Conservation (phyloP, 768 basidiomycete species). For the Hygrocybe punicea region DNA sequence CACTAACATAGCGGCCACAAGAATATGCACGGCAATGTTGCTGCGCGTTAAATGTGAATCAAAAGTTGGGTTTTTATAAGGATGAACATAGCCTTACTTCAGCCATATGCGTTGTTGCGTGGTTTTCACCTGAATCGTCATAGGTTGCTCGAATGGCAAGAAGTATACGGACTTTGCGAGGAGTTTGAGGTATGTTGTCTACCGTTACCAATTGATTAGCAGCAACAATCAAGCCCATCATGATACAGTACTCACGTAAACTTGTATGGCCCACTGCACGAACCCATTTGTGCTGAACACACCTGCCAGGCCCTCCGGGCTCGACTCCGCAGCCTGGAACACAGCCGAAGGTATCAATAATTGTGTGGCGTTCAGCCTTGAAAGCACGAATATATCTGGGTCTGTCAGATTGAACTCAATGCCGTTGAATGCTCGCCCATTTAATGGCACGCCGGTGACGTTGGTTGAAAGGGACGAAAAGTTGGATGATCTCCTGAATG, state of each 20-base stretch:
- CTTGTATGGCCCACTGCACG: slow-evolving; percentile 34
- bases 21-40: slow-evolving; percentile 42
- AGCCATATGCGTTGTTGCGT: slow-evolving; percentile 48
- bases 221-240: background rate
- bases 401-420: slow-evolving; percentile 45
- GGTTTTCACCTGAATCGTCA: slow-evolving; percentile 43
- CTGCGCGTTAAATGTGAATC: slow-evolving; percentile 24
- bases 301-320: slow-evolving; percentile 35
- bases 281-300: slow-evolving; percentile 40
- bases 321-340: slow-evolving; percentile 44
- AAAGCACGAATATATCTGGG: slow-evolving; percentile 40
- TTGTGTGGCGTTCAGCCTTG: slow-evolving; percentile 42
- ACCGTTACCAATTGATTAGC: background rate
- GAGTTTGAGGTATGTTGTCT: slow-evolving; percentile 49
- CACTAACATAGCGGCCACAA: slow-evolving; percentile 41
- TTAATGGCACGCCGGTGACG: slow-evolving; percentile 44
- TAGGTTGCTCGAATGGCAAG: slow-evolving; percentile 31
- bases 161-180: slow-evolving; percentile 54
- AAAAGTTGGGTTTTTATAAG: background rate
- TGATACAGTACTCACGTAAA: slow-evolving; percentile 44
- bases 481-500: slow-evolving; percentile 35
- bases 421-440: slow-evolving; percentile 52
- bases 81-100: slow-evolving; percentile 31
- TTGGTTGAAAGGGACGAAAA: slow-evolving; percentile 43
- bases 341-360: slow-evolving; percentile 52